phyloP scores from a whole-genome alignment of 306 rosid species.

The Vigna reflexopilosa region DNA sequence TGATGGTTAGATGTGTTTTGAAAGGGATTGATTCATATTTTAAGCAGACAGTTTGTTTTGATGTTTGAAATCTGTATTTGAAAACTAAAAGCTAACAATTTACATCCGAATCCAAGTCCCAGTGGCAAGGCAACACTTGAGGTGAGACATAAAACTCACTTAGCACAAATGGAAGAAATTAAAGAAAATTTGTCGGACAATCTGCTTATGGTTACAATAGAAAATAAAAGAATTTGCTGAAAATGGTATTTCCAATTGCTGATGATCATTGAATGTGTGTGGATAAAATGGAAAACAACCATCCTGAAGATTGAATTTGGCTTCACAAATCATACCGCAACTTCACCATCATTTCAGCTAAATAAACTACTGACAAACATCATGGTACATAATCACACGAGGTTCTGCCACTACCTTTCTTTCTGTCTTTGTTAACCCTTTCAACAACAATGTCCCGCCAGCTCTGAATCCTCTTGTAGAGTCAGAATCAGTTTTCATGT shows the following conservation, averaged over 20 bases:
- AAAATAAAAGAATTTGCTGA: constrained; percentile 39
- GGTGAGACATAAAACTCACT: not conserved
- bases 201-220: constrained; percentile 10
- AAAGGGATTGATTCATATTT: not conserved
- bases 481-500: constrained; percentile 30
- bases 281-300: constrained; percentile 28
- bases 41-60: not conserved
- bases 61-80: not conserved
- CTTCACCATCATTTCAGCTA: constrained; percentile 21
- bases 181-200: constrained; percentile 3
- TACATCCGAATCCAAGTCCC: not conserved
- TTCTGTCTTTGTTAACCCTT: constrained; percentile 12
- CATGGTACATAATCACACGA: constrained; percentile 27
- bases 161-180: constrained; percentile 7
- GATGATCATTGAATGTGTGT: constrained; percentile 25
- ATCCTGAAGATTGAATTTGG: constrained; percentile 13
- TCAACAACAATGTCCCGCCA: constrained; percentile 33
- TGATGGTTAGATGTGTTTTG: not conserved
- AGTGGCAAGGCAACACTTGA: not conserved
- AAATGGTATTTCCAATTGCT: constrained; percentile 31
- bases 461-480: constrained; percentile 33
- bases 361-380: constrained; percentile 31
- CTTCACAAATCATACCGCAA: constrained; percentile 31
- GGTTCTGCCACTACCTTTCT: constrained; percentile 15
- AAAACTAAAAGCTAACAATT: not conserved